Base-by-base conservation (phyloP, 148 eudicot genomes). In the Nyssa sinensis region DNA sequence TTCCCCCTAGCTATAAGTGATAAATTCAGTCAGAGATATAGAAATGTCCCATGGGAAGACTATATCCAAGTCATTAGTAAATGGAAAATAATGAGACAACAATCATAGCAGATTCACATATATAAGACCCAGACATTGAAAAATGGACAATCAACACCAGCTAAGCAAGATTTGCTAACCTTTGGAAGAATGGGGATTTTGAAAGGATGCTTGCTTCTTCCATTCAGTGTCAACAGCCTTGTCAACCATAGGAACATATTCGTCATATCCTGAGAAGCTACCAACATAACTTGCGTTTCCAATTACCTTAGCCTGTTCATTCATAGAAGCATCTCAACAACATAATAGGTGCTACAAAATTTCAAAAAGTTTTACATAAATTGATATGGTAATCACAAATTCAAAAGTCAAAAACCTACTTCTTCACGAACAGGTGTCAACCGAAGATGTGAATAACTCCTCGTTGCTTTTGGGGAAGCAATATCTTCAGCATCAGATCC, bases 161-260 rank as follows among this genome's bases (percentile, higher is more conserved):
- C 33, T 35, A 25, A 66, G 29, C 12, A 1, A 30, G 4, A 61
- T n/a, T 63, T 51, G 67, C 86, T 71, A 63, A 95, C 98, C 94
- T 92, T 86, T 85, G 39, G 82, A 72, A 63, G 79, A 76, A 74
- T 33, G 66, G 51, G 86, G 70, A 79, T 74, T 93, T 69, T 79
- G 88, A 34, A 81, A 66, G 59, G 96, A 78, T 19, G 93, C 62
- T 71, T 83, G 95, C 83, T 79, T 92, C 84, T 90, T 90, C 93
- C 91, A 90, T 33, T 83, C 84, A 84, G 93, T 84, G 85, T 95
- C 98, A 81, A 95, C 97, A 67, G 94, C 88, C 85, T 95, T 95
- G 78, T 95, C 98, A 34, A 95, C 97, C 93, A 95, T 92, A 37
- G 98, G 98, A 79, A 95, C 91, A 81, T 89, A 90, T 75, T 95